Evolutionary conservation across 1,284 basidiomycete genomes (phyloP).

Genomic region (Malassezia cuniculi): DNA sequence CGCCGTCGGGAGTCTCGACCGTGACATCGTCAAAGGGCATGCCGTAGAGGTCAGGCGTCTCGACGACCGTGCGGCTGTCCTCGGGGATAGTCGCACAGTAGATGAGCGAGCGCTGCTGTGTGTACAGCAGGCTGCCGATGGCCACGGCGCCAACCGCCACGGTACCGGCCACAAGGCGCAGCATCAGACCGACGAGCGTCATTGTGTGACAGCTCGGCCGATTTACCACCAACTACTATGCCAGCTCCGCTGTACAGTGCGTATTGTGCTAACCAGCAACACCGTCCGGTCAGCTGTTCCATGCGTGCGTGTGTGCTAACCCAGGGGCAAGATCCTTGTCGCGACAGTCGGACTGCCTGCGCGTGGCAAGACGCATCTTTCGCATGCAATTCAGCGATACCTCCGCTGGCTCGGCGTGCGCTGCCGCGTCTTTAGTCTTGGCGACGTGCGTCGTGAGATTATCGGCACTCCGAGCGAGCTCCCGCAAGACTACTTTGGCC

Average conservation of each 20-base stretch:
- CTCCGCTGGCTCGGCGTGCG: constrained; percentile 95
- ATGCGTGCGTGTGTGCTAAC: constrained; percentile 15
- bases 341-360: constrained; percentile 74
- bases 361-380: constrained; percentile 89
- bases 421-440: constrained; percentile 81
- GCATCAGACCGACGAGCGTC: constrained; percentile 15
- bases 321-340: constrained; percentile 70
- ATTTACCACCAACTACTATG: constrained; percentile 11
- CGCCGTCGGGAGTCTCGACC: constrained; percentile 34
- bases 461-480: constrained; percentile 75
- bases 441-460: constrained; percentile 81
- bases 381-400: constrained; percentile 85
- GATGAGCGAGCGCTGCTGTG: constrained; percentile 39
- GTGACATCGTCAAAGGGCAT: constrained; percentile 31
- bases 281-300: constrained; percentile 22
- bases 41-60: constrained; percentile 33
- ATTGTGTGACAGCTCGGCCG: no score
- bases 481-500: constrained; percentile 79
- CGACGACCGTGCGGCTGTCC: constrained; percentile 31
- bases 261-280: constrained; percentile 16
- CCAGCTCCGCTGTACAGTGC: constrained; percentile 25
- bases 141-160: constrained; percentile 27
- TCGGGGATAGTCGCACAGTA: constrained; percentile 37
- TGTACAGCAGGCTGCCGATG: constrained; percentile 36
- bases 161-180: constrained; percentile 21